Evolutionary conservation across 1,139 yeast species (phyloP), one percentile per base, ranked within the genome.

Genomic region (Scheffersomyces segobiensis): DNA sequence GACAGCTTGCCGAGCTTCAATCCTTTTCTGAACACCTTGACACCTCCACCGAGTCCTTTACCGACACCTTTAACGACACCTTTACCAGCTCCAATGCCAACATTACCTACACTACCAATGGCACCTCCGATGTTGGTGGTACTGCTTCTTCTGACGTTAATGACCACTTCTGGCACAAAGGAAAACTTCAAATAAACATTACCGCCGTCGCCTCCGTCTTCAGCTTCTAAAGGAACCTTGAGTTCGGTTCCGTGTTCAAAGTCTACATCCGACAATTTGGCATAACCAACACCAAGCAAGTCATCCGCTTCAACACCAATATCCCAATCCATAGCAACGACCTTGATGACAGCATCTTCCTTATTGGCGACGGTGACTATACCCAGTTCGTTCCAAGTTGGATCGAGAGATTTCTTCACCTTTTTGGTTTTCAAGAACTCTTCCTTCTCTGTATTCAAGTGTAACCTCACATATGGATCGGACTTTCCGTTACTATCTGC

Each of bases 401-500:
- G 99, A 59, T 89, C 85, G 65, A 95, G 82, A 0, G 98, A 92
- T 81, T 87, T 93, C 81, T 93, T 95, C 62, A 85, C 77, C 52
- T 88, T 88, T 74, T 91, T 88, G 50, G 97, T 85, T 78, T 91
- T 92, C 78, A 78, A 86, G 65, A 86, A 78, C 48, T 76, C 76
- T 10, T 87, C 86, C 61, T 82, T 79, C 54, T 77, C 83, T 39
- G 88, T 87, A 70, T 91, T 86, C 68, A 92, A 74, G 67, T 75
- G 85, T 60, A 91, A 82, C 67, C 87, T 84, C 59, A 87, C 82
- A 69, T 87, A 95, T 60, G 99, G 99, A 74, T 95, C 99, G 8
- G 97, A 91, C 71, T 89, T 89, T 57, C 98, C 98, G 64, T 89
- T 88, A 32, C 91, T 80, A 73, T 95, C 99, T 26, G 95, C 96